Base-by-base conservation (phyloP, 192 early-diverging fungal genomes). In the Backusella parvicylindrica region DNA sequence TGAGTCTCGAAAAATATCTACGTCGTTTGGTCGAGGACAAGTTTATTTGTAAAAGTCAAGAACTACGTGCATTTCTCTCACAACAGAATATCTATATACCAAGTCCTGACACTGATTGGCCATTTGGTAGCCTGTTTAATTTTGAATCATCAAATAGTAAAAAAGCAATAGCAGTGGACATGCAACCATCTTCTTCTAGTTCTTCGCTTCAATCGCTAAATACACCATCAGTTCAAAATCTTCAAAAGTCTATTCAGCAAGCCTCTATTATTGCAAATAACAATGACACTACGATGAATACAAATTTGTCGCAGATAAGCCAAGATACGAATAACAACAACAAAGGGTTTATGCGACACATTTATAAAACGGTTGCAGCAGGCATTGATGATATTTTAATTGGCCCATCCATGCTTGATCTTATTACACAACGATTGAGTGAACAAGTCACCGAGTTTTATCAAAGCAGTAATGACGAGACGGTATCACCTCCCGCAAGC, bases 281-380 rank as follows among this genome's bases (percentile, higher is more conserved):
- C 56, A 23, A 63, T 21, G 56, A 23, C 21, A 1, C 9, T 31
- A 63, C 12, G 12, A 6, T 28, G 23, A 21, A 28, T 63, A 31
- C 35, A 33, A 33, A 6, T 66, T 15, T 32, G 68, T 16, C 28
- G 15, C 33, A 15, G 4, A 11, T 35, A 36, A 26, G n/a, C 26
- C 28, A 65, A n/a, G 37, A 64, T 18, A 26, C 64, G 1, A 18
- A 15, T 23, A 13, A 9, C 18, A 28, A 68, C 16, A 32, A 33
- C 26, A 66, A 66, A n/a, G 88, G 87, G 3, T 89, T 88, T 47
- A 85, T 87, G 80, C 85, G 87, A 38, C 88, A 88, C 23, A 89
- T 96, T 41, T 90, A 91, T 78, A 88, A 90, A 47, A 92, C 91
- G 15, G 89, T 95, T 7, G 91, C 90, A 71, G 89, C 91, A 65